Base-by-base conservation (phyloP, 352 stramenopile species). In the Globisporangium polare region DNA sequence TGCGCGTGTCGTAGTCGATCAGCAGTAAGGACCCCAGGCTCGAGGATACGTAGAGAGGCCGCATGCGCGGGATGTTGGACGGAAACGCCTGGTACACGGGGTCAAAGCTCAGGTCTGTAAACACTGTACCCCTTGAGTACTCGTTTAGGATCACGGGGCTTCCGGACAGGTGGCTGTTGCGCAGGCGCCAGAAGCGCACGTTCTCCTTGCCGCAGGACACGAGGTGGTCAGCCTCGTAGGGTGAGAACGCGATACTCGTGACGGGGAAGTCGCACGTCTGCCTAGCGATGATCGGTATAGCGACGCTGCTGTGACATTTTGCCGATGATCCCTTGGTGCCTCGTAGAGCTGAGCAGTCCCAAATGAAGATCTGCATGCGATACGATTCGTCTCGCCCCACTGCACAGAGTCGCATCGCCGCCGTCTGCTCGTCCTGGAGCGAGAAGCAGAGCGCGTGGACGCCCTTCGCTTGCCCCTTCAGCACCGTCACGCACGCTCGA, bases 191-290 rank as follows among this genome's bases (percentile, higher is more conserved):
- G 53, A 97, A 97, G 2, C 91, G 86, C n/a, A 97, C 72, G 68
- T 97, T 98, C 60, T 98, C 90, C 17, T 84, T 82, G 5, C 92
- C 92, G 63, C 89, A 97, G 2, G 87, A 95, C 17, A 98, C 84
- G 7, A 98, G 77, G 35, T 92, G 79, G 20, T 79, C 74, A 1
- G 55, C 17, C 20, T 96, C 89, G 56, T 95, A 97, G 0, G 88
- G 88, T 1, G 88, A 95, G 51, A 97, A 97, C 15, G 72, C 72
- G 33, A 94, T 75, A 0, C 63, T 71, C 17, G 72, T 60, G 52
- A 98, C 79, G 7, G 78, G 69, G 39, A 96, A 97, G 51, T 97
- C 90, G 13, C 80, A 95, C 7, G 90, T 91, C 71, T 97, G 92
- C 24, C 83, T 72, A 7, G 88, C 88, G 26, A 93, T 71, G 18